A percentile compares a stretch with the other conserved stretches of the same genome.
These are phyloP conservation scores for Pseudogymnoascus sp. DNA, from an alignment of 2,329 filamentous ascomycete species.

Conservation along the genomic window DNA sequence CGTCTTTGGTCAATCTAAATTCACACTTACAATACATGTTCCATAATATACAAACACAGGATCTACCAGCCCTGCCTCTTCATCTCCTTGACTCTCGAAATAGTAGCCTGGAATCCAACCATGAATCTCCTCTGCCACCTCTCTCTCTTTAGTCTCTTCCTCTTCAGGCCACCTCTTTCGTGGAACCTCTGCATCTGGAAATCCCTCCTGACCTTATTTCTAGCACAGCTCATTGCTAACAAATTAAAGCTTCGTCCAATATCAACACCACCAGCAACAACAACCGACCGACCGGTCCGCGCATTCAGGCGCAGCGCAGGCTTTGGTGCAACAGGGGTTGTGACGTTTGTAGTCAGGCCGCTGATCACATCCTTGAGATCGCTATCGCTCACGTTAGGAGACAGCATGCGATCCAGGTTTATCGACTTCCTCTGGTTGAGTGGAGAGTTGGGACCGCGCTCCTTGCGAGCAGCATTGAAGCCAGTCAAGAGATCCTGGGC, in stretches of 20 bases:
- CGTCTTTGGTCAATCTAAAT: not conserved
- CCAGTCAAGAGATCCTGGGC: not conserved
- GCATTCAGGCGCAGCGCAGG: constrained; percentile 28
- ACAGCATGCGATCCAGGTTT: not conserved
- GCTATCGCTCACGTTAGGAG: not conserved
- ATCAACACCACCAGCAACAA: constrained; percentile 19
- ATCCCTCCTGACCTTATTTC: constrained; percentile 54
- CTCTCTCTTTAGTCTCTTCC: constrained; percentile 65
- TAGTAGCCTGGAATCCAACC: constrained; percentile 57
- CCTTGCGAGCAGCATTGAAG: constrained; percentile 9
- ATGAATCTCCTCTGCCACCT: constrained; percentile 65
- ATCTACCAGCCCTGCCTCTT: constrained; percentile 70
- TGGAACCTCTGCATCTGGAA: constrained; percentile 58
- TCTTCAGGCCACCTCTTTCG: constrained; percentile 67
- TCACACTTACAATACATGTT: constrained; percentile 7
- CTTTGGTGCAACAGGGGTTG: constrained; percentile 41
- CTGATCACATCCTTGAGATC: constrained; percentile 9
- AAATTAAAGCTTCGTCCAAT: constrained; percentile 21
- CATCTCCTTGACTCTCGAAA: constrained; percentile 60
- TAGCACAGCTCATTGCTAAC: constrained; percentile 36
- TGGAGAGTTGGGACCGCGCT: not conserved
- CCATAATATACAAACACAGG: constrained; percentile 11
- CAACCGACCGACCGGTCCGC: constrained; percentile 22
- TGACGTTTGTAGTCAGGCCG: not conserved
- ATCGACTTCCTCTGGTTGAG: not conserved